Evolutionary conservation across 2,329 filamentous ascomycete species (phyloP).

Genomic region (Penicillium decumbens): DNA sequence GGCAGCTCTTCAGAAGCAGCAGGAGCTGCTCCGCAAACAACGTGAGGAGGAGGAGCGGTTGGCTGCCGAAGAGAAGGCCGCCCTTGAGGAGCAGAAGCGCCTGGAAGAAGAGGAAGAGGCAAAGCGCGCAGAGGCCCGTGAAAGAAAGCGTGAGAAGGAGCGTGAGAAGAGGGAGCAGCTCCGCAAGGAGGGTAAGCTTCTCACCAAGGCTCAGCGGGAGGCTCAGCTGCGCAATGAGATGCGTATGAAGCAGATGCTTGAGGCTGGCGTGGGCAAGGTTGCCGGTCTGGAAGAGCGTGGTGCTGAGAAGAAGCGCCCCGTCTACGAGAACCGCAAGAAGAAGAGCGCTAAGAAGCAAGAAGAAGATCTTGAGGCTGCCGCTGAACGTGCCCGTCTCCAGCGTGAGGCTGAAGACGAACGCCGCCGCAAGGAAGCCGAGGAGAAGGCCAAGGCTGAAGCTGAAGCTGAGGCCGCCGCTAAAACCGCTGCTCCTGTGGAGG

Average conservation of each 20-base stretch:
- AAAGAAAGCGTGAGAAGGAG: conserved; percentile 48
- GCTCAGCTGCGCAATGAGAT: conserved; percentile 46
- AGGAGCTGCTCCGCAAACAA: conserved; percentile 43
- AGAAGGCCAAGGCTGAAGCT: conserved; percentile 69
- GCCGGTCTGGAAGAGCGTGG: conserved; percentile 44
- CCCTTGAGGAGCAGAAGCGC: conserved; percentile 36
- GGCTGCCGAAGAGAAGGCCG: conserved; percentile 39
- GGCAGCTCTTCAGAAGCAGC: conserved; percentile 48
- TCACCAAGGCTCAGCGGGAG: conserved; percentile 49
- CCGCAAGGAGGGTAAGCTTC: conserved; percentile 46
- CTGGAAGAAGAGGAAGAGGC: conserved; percentile 45
- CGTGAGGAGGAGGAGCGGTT: conserved; percentile 45
- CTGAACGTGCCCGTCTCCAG: conserved; percentile 44
- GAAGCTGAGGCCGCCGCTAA: conserved; percentile 58
- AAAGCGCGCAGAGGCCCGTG: conserved; percentile 45
- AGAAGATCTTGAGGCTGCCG: conserved; percentile 51
- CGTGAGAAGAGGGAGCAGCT: conserved; percentile 50
- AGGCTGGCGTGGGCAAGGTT: conserved; percentile 43
- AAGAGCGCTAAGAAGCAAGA: conserved; percentile 62
- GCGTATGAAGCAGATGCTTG: conserved; percentile 49
- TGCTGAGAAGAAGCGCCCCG: conserved; percentile 68
- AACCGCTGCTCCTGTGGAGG: conserved; percentile 51
- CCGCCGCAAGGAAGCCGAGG: conserved; percentile 65
- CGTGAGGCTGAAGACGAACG: conserved; percentile 53
- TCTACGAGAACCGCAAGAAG: conserved; percentile 71